A percentile compares a stretch with the other conserved stretches of the same genome.
These are phyloP conservation scores for Fraxinus americana DNA, from an alignment of 257 asterid genomes.

Conservation along the genomic window DNA sequence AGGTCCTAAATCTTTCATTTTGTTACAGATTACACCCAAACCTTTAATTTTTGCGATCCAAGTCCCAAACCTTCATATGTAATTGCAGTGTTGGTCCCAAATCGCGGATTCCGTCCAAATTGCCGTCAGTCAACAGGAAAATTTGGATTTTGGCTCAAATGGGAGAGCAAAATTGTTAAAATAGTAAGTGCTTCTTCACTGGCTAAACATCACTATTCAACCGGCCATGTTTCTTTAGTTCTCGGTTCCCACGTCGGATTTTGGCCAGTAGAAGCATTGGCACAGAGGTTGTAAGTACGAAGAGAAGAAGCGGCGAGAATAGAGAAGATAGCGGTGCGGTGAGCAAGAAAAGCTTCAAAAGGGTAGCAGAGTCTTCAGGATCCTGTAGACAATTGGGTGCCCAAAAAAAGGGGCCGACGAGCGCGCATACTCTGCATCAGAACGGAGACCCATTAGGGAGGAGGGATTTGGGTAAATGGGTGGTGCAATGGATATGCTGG, in stretches of 20 bases:
- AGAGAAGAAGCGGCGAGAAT: constrained; percentile 40
- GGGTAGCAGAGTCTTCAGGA: not conserved
- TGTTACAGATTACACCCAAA: too few species aligned
- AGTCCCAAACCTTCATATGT: too few species aligned
- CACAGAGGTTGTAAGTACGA: constrained; percentile 27
- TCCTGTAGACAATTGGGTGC: constrained; percentile 5
- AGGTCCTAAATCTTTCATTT: too few species aligned
- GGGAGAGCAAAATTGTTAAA: too few species aligned
- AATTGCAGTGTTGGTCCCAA: too few species aligned
- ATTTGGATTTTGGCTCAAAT: too few species aligned
- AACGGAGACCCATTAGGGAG: constrained; percentile 87
- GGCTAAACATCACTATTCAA: too few species aligned
- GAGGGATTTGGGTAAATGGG: constrained; percentile 78
- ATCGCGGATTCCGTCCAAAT: too few species aligned
- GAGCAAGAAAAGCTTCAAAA: not conserved
- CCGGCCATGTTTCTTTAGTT: constrained; percentile 2
- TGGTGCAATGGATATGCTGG: constrained; percentile 78
- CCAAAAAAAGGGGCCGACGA: constrained; percentile 6
- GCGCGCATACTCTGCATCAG: constrained; percentile 46
- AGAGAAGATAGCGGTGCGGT: constrained; percentile 2
- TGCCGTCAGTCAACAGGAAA: too few species aligned
- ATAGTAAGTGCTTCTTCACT: too few species aligned
- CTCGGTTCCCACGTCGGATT: constrained; percentile 30
- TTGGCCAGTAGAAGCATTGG: constrained; percentile 24
- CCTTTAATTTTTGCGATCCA: too few species aligned